phyloP scores from a whole-genome alignment of 1,139 yeast species.

The Pichia sp. region DNA sequence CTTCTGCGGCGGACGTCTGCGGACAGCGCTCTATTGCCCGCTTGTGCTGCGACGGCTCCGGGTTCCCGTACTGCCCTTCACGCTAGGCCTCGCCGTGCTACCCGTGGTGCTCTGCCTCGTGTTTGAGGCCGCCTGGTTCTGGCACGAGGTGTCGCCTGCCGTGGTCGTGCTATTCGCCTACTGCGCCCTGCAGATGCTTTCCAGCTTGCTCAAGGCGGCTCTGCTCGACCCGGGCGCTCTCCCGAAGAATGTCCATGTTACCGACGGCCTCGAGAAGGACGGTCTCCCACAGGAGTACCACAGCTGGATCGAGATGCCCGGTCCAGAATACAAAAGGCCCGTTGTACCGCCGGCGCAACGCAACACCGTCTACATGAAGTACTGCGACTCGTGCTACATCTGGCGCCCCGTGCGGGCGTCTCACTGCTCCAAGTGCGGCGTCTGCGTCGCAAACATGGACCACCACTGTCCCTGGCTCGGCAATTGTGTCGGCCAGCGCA shows the following conservation, averaged over 20 bases:
- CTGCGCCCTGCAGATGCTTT: slow-evolving; percentile 46
- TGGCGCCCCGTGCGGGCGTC: slow-evolving; percentile 67
- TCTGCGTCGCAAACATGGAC: slow-evolving; percentile 59
- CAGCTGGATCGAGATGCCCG: slow-evolving; percentile 37
- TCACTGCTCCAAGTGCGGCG: slow-evolving; percentile 67
- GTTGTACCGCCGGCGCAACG: not conserved
- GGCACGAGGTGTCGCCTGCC: slow-evolving; percentile 56
- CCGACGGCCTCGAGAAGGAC: slow-evolving; percentile 33
- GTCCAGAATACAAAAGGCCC: slow-evolving; percentile 25
- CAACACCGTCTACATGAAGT: slow-evolving; percentile 30
- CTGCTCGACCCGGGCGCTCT: slow-evolving; percentile 66
- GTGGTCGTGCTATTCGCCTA: slow-evolving; percentile 56
- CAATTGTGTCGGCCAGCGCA: slow-evolving; percentile 71
- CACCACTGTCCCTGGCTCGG: slow-evolving; percentile 83
- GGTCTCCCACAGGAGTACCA: slow-evolving; percentile 61
- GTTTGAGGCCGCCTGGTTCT: slow-evolving; percentile 53
- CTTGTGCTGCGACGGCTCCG: not conserved
- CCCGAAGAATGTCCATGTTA: slow-evolving; percentile 65
- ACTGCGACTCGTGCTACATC: slow-evolving; percentile 56
- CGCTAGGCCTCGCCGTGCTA: slow-evolving; percentile 31
- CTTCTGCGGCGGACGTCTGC: slow-evolving; percentile 61
- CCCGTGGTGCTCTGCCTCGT: slow-evolving; percentile 51
- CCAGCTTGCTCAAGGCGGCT: slow-evolving; percentile 45
- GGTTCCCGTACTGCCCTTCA: slow-evolving; percentile 14
- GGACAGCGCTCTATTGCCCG: slow-evolving; percentile 9